Base-by-base conservation (phyloP, 108 stramenopile genomes). In the Pseudonitzschia delicatissima region DNA sequence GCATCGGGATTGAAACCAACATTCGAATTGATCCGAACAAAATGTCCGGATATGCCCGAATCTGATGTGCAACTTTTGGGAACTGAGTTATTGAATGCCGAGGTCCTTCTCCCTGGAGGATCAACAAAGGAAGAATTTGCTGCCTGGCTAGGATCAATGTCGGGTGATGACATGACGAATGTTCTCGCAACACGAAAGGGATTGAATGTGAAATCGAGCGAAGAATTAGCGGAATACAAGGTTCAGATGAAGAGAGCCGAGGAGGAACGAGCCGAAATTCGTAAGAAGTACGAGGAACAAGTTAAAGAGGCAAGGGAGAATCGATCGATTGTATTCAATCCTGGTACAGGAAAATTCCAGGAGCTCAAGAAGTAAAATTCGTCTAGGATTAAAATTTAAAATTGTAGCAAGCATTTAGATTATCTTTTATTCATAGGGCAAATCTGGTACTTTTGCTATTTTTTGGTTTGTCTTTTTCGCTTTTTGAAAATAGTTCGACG, bases 51-150 rank as follows among this genome's bases (percentile, higher is more conserved):
- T 29, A 66, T 87, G 82, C 40, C 66, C 21, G 89, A 88, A 47
- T 45, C 72, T 5, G 88, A 93, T 76, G 82, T 90, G 1, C 85
- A 90, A 65, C 65, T 93, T 15, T 44, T 90, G 21, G 92, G 85
- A 36, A 87, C 82, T n/a, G 92, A 93, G 62, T 52, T 93, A 40
- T 64, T 93, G 27, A 84, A 85, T 31, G 68, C 87, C 9, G 92
- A 93, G 51, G 69, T 93, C 39, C 73, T 93, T 6, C 60, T 69
- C 44, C 81, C 85, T 3, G 88, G 83, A 27, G 49, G 77, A 69
- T 80, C 84, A 37, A 86, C 73, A 3, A 66, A 79, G 62, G 80
- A 90, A 64, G 85, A 93, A 49, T 93, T 87, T 69, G 92, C 88
- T 6, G 31, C 66, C 13, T 96, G 93, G 93, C 50, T 96, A 20